Base-by-base conservation (phyloP, 805 yeast species). In the Lachancea sp. region DNA sequence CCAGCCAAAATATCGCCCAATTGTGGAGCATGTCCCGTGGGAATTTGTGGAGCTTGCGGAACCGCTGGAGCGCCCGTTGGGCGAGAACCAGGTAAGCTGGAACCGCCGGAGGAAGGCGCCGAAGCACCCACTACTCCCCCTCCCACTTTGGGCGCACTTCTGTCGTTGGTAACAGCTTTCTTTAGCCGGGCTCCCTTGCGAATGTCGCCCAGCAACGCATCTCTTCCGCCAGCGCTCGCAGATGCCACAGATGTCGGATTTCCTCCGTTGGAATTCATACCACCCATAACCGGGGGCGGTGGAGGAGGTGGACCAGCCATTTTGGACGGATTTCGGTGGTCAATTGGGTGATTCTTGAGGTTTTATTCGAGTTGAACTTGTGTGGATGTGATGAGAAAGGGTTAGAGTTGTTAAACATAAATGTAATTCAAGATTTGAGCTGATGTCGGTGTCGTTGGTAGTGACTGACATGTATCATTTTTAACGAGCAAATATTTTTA, bases 131-230 rank as follows among this genome's bases (percentile, higher is more conserved):
- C 46, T 33, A 56, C 44, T 29, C 63, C 51, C 38, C 77, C 72
- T 20, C 73, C 72, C 27, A 78, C 62, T 49, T 51, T 41, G 2
- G 90, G 87, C 0, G 74, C 77, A 46, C 85, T 77, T 67, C 96
- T 66, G 70, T 78, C 81, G 65, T 75, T 67, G 50, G 97, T 76
- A 50, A 63, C 68, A 1, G 86, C 78, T 50, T 82, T 80, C 57
- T 79, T 82, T 45, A 83, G 69, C 38, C 55, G 63, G 42, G 59
- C 66, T 18, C 90, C 91, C 50, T 85, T 84, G 56, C 88, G 77
- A 52, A 91, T 91, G 60, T 86, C 95, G 26, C 93, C 87, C 20
- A 91, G 70, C 42, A 91, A 60, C 1, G 82, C 81, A 50, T 74
- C 74, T 60, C 79, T 64, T 16, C 71, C 73, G 61, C 65, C 40